Evolutionary conservation across 331 rosid species (phyloP), one percentile per base, ranked within the genome.

Genomic region (Quercus phellos): DNA sequence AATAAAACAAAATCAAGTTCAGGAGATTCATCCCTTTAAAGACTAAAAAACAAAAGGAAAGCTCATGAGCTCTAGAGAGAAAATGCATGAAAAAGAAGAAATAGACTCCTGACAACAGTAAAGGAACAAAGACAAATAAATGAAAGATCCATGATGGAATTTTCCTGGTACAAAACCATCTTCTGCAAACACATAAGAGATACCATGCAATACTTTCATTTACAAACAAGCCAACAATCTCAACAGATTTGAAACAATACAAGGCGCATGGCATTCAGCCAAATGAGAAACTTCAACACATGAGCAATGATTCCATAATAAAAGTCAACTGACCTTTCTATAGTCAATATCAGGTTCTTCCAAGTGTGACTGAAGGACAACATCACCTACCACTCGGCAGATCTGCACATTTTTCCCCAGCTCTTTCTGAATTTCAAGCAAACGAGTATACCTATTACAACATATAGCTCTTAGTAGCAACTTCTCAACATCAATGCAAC

Each of bases 401-500:
- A 93, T 89, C 86, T 93, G 97, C 80, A 72, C 77, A 76, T 89
- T 95, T 86, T 90, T 95, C 43, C 55, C 80, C 81, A 95, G 83
- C 71, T 93, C 98, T 63, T 88, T 95, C 79, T 95, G 93, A 86
- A 95, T 93, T 90, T 95, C 97, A 55, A 95, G 92, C 60, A 95
- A 90, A 51, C 96, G 93, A 35, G 99, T 93, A 82, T 95, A 95
- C 79, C 91, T 85, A 82, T 93, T 86, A 82, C 99, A 95, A 81
- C 88, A 86, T 80, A 95, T 93, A 75, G 98, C 97, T 83, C 91
- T 89, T 72, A 95, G 78, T 73, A 95, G 89, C 87, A 95, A 89
- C 78, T 90, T 82, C 90, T 95, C 99, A 75, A 93, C 99, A 80
- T 93, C 99, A 72, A 95, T 93, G 85, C 96, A 90, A 82, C 89